Evolutionary conservation across 169 alveolate species (phyloP), one percentile per base, ranked within the genome.

Genomic region (Ichthyophthirius multifiliis): DNA sequence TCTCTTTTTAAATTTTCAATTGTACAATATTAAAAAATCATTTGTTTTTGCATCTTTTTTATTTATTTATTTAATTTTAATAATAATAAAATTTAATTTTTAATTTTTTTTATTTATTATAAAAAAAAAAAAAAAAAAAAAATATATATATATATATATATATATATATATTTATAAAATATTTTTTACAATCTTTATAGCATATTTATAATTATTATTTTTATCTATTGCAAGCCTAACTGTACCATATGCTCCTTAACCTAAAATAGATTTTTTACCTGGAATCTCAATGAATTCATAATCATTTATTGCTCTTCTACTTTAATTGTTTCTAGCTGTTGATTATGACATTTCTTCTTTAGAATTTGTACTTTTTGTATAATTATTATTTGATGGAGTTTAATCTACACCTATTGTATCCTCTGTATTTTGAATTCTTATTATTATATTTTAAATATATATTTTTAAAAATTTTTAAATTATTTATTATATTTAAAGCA

Each of bases 1-100:
- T 95, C 98, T 46, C 94, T 84, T 71, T 91, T 79, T 18, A 95
- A 74, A 65, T 90, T 91, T 45, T 86, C 89, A 18, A 76, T 43
- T 23, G 83, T 62, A 7, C 88, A 65, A 55, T 41, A 64, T 46
- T 76, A 47, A 43, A 46, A 30, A 44, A 91, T 43, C 39, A 67
- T 74, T 18, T 62, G 46, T 84, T 88, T 91, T 35, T 73, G 76
- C 82, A 91, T 87, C 82, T 79, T 76, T 74, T 89, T 89, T 9
- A 73, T 4, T 45, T 45, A 45, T n/a, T 45, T 45, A n/a, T n/a
- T 12, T 10, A 55, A 55, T 41, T 41, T 27, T 55, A 27, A 55
- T 27, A 55, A 2, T 55, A 34, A 55, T 55, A 55, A 27, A 39
- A 55, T n/a, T n/a, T n/a, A n/a, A n/a, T n/a, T n/a, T n/a, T n/a